Percentiles rank a stretch among this genome's conserved stretches.
phyloP scores from a whole-genome alignment of 257 asterid species.

The Lycium ferocissimum region DNA sequence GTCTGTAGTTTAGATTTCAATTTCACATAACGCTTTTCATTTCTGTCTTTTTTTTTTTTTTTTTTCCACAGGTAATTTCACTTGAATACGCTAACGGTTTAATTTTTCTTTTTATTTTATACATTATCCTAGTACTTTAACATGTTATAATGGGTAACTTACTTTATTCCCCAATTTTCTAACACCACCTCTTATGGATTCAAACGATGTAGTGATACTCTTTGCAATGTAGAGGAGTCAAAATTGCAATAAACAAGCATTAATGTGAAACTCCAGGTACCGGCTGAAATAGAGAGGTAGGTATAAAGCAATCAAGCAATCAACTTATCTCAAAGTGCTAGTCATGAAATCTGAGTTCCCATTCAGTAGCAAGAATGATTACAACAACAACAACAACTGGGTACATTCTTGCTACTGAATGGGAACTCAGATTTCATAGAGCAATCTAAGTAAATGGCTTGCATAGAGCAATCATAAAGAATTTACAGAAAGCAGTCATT shows the following conservation, averaged over 20 bases:
- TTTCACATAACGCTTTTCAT: not conserved
- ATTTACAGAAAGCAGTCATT: conserved; percentile 21
- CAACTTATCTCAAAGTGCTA: not conserved
- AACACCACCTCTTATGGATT: not conserved
- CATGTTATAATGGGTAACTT: not conserved
- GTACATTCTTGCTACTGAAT: no score
- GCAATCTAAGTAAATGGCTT: not conserved
- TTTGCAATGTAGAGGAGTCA: conserved; percentile 24
- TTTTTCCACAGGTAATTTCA: not conserved
- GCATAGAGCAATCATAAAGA: not conserved
- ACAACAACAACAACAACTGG: no score
- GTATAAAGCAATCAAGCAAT: not conserved
- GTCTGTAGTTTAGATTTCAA: not conserved
- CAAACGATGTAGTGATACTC: not conserved
- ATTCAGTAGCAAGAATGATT: not conserved
- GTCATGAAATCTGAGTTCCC: not conserved
- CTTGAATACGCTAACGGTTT: not conserved
- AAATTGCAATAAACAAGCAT: not conserved
- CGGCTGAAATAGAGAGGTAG: not conserved
- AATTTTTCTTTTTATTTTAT: not conserved
- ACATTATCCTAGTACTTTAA: not conserved
- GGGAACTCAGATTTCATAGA: no score
- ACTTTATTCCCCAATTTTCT: conserved; percentile 11
- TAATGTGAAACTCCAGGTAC: not conserved
- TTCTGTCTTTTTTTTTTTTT: not conserved